phyloP scores from a whole-genome alignment of 495 filamentous ascomycete species.

The Penicillium cinerascens region DNA sequence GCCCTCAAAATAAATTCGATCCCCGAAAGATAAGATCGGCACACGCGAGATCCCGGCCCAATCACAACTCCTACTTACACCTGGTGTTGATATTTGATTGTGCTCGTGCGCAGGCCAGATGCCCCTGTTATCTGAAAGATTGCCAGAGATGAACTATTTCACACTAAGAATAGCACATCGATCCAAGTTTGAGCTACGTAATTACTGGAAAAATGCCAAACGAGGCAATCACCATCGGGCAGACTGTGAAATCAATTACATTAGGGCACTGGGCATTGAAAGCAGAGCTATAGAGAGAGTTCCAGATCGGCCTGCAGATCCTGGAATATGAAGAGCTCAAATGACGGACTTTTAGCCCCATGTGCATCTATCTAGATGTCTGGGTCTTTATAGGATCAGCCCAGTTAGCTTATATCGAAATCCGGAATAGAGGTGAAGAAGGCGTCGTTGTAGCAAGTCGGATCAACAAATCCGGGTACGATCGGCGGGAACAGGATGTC shows the following conservation, averaged over 20 bases:
- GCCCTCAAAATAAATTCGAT: neutral
- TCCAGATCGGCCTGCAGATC: neutral
- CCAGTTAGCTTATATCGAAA: conserved; percentile 24
- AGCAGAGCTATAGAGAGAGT: neutral
- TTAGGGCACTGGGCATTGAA: neutral
- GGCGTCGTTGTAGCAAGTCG: conserved; percentile 33
- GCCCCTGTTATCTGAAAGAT: neutral
- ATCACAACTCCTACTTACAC: neutral
- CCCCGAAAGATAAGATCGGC: conserved; percentile 5
- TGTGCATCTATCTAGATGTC: neutral
- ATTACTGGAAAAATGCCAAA: no score
- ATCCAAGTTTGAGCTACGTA: no score
- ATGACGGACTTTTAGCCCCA: neutral
- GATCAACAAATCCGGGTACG: conserved; percentile 29
- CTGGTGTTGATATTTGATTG: neutral
- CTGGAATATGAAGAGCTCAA: neutral
- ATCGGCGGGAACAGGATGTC: conserved; percentile 28
- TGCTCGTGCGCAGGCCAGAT: neutral
- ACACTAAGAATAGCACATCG: no score
- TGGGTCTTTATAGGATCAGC: neutral
- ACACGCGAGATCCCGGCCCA: neutral
- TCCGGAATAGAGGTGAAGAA: conserved; percentile 30
- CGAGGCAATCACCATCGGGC: no score
- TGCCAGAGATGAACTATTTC: neutral
- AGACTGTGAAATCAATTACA: neutral